Percentiles rank a stretch among this genome's conserved stretches.
These are phyloP conservation scores for Coemansia sp. DNA, from an alignment of 192 early-diverging fungal species.

Conservation along the genomic window DNA sequence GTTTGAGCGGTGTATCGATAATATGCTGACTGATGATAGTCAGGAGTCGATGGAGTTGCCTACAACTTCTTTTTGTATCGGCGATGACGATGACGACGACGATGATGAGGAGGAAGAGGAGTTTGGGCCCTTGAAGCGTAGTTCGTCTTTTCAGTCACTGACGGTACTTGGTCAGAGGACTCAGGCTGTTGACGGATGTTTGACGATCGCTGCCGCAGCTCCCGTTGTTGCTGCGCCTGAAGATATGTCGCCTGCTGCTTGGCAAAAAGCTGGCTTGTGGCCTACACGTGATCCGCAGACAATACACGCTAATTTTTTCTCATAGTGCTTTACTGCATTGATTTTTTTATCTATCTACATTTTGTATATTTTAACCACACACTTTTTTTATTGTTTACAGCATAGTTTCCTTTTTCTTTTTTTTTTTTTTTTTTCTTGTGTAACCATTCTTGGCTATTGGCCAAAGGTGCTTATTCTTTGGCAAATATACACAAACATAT, in stretches of 20 bases:
- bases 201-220: not conserved
- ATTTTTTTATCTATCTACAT: not conserved
- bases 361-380: not conserved
- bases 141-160: slow-evolving; percentile 23
- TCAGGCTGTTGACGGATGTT: not conserved
- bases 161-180: not conserved
- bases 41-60: slow-evolving; percentile 5
- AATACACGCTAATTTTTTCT: not conserved
- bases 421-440: not conserved
- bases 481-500: not conserved
- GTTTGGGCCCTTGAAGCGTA: slow-evolving; percentile 30
- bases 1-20: slow-evolving; percentile 55
- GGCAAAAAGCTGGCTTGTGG: slow-evolving; percentile 8
- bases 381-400: slow-evolving; percentile 11
- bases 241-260: not conserved
- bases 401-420: too few relatives aligned
- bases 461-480: not conserved
- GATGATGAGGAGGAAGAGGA: not conserved
- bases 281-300: slow-evolving; percentile 13
- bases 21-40: slow-evolving; percentile 38
- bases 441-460: not conserved
- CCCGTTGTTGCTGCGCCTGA: not conserved
- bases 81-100: slow-evolving; percentile 19
- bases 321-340: not conserved
- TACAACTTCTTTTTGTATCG: not conserved